Base-by-base conservation (phyloP, 164 flowering plant species). In the Kingdonia uniflora region DNA sequence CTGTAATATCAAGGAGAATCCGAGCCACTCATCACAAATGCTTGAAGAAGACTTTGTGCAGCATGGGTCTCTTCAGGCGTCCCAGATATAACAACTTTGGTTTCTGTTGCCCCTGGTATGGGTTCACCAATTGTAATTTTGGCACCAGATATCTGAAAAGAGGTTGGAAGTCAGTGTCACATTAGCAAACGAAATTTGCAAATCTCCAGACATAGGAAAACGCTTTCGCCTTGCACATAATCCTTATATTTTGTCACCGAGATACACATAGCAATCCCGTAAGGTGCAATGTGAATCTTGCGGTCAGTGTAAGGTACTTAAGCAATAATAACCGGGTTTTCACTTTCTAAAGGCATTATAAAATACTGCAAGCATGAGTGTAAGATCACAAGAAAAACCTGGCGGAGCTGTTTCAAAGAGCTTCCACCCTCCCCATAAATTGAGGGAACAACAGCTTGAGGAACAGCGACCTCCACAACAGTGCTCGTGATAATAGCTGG, bases 31-130 rank as follows among this genome's bases (percentile, higher is more conserved):
- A 84, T 71, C 15, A 92, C 99, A 78, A 92, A 92, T 45, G 99
- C 99, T 71, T 92, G 99, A 66, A 92, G 89, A 58, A 92, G 95
- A 76, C 87, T 80, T 54, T 92, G 99, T 23, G 99, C 99, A 41
- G 99, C 99, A 71, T 86, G 82, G 12, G 95, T 80, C 71, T 88
- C 84, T 54, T 92, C 99, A 42, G 99, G 99, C 5, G 95, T 80
- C 38, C 97, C 99, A 51, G 91, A 82, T 68, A 92, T 88, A 57
- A 79, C 74, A 56, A 88, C 82, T 51, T 57, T 61, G 44, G 97
- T 84, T 67, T 92, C 97, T 1, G 73, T 59, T 41, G 84, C 87
- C 64, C 87, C 97, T 41, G 84, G 87, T 70, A 78, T 76, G 2
- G 97, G 77, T 49, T 86, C 92, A 23, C 71, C 76, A 22, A 92